phyloP scores from a whole-genome alignment of 257 asterid genomes.

The Capsicum baccatum region DNA sequence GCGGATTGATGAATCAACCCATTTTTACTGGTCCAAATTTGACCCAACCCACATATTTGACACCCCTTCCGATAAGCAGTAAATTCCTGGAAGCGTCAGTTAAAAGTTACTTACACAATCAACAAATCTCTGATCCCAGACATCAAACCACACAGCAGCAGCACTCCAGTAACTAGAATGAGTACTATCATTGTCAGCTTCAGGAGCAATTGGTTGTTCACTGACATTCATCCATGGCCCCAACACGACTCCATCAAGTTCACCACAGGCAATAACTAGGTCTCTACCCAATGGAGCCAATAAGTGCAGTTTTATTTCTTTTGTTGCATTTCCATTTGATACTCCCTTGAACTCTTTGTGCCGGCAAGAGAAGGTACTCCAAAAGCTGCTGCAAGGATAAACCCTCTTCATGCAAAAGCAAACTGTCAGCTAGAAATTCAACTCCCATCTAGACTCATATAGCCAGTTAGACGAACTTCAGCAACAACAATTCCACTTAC shows the following conservation, averaged over 20 bases:
- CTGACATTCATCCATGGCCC: constrained; percentile 79
- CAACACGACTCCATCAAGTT: constrained; percentile 90
- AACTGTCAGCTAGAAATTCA: constrained; percentile 56
- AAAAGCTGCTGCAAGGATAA: constrained; percentile 91
- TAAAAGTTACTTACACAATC: constrained; percentile 75
- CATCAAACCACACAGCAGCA: constrained; percentile 94
- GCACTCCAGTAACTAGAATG: constrained; percentile 94
- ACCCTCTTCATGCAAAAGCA: constrained; percentile 74
- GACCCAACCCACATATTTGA: constrained; percentile 4
- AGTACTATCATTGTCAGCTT: constrained; percentile 71
- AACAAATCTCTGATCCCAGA: constrained; percentile 90
- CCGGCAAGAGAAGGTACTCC: constrained; percentile 62
- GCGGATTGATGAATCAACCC: constrained; percentile 4
- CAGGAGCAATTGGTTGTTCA: constrained; percentile 59
- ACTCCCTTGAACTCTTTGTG: constrained; percentile 55
- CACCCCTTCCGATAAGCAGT: background rate
- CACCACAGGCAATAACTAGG: constrained; percentile 72
- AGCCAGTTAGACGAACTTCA: constrained; percentile 37
- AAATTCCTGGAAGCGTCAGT: constrained; percentile 12
- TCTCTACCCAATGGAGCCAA: constrained; percentile 61
- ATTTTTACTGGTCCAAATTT: background rate
- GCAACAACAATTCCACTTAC: constrained; percentile 51
- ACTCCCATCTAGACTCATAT: constrained; percentile 31
- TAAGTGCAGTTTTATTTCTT: constrained; percentile 56
- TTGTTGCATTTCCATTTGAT: constrained; percentile 44